Conservation (phyloP, 2,329 filamentous ascomycete species). For the Rhexocercosporidium sp. region DNA sequence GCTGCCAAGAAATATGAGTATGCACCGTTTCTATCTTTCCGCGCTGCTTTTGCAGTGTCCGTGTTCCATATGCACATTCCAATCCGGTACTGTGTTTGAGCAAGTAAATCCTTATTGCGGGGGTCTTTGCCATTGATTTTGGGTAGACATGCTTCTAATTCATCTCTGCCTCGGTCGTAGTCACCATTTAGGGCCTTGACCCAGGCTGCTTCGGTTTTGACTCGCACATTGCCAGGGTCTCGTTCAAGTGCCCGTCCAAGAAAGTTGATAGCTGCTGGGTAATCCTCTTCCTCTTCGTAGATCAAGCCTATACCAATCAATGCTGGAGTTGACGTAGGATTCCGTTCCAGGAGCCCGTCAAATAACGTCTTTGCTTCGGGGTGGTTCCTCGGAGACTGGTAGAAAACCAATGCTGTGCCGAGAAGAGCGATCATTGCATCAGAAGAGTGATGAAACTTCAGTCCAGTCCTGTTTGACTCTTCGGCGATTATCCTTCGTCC, state of each 20-base stretch:
- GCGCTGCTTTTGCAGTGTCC: constrained; percentile 72
- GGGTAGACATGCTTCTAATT: constrained; percentile 73
- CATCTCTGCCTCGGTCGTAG: constrained; percentile 67
- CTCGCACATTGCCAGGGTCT: constrained; percentile 75
- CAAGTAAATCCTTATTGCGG: constrained; percentile 72
- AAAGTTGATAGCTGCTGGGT: constrained; percentile 79
- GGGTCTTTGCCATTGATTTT: constrained; percentile 66
- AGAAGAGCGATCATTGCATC: constrained; percentile 80
- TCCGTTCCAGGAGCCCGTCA: constrained; percentile 76
- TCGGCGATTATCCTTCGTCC: constrained; percentile 65
- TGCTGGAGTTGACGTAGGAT: constrained; percentile 77
- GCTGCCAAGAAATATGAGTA: constrained; percentile 85
- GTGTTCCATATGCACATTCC: constrained; percentile 87
- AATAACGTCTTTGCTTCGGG: constrained; percentile 87
- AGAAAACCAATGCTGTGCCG: constrained; percentile 86
- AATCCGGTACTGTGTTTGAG: constrained; percentile 85
- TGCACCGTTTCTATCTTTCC: constrained; percentile 80
- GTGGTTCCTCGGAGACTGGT: constrained; percentile 89
- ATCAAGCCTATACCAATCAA: constrained; percentile 91
- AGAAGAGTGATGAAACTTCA: constrained; percentile 69
- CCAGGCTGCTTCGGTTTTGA: constrained; percentile 90
- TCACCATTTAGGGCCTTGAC: constrained; percentile 85
- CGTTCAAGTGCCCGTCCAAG: constrained; percentile 75
- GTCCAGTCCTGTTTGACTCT: constrained; percentile 69
- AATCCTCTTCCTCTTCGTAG: constrained; percentile 92